phyloP scores from a whole-genome alignment of 73 alveolate species.

The Paramecium pentaurelia region DNA sequence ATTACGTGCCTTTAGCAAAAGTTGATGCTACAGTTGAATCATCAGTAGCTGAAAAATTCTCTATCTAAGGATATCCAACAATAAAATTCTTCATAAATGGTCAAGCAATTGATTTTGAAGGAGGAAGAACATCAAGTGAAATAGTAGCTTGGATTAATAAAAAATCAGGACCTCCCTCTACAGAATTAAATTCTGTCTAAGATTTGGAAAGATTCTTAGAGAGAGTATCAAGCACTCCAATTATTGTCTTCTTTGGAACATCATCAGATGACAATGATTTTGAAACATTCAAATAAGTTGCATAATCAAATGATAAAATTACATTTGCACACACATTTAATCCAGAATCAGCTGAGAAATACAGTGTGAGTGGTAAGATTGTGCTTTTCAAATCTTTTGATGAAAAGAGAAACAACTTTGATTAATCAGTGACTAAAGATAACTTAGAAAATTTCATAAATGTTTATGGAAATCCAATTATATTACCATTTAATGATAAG shows the following conservation, averaged over 20 bases:
- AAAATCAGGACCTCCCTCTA: slow-evolving; percentile 86
- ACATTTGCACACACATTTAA: slow-evolving; percentile 75
- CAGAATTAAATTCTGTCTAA: slow-evolving; percentile 65
- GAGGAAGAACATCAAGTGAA: slow-evolving; percentile 93
- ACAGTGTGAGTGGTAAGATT: slow-evolving; percentile 67
- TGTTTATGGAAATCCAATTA: slow-evolving; percentile 77
- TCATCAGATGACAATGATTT: slow-evolving; percentile 63
- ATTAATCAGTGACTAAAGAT: slow-evolving; percentile 66
- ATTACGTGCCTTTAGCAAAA: slow-evolving; percentile 84
- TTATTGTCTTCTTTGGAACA: slow-evolving; percentile 60
- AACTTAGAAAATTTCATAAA: slow-evolving; percentile 70
- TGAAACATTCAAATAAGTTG: slow-evolving; percentile 74
- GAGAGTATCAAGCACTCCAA: neutral
- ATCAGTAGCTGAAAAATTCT: slow-evolving; percentile 82
- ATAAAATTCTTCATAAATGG: slow-evolving; percentile 79
- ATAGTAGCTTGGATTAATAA: slow-evolving; percentile 91
- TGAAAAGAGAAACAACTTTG: slow-evolving; percentile 72
- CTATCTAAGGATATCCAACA: slow-evolving; percentile 95
- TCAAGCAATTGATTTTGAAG: slow-evolving; percentile 77
- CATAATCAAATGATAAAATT: slow-evolving; percentile 73
- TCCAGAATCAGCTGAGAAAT: slow-evolving; percentile 61
- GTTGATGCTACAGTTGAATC: slow-evolving; percentile 93
- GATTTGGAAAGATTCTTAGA: slow-evolving; percentile 69
- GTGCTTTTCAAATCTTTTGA: slow-evolving; percentile 82
- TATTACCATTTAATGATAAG: slow-evolving; percentile 86